Base-by-base conservation (phyloP, 306 rosid genomes). In the Senna tora region DNA sequence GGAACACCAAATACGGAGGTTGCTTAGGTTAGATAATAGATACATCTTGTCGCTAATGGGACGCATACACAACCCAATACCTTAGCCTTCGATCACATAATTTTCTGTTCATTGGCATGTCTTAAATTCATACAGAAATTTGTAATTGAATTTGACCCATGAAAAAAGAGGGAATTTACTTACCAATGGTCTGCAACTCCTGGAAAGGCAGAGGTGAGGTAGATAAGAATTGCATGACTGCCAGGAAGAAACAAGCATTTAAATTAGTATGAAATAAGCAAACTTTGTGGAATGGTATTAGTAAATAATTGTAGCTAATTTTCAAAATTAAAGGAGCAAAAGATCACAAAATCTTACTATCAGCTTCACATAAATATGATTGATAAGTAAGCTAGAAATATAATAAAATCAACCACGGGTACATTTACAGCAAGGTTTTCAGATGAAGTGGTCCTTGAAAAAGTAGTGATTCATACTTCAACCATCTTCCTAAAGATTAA, bases 211-310 rank as follows among this genome's bases (percentile, higher is more conserved):
- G 85, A 81, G 77, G 91, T 80, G 21, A 93, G 86, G 73, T 90
- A 93, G 75, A 82, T 75, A 58, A 90, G 93, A 84, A 93, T 87
- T 45, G 98, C 96, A 78, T 93, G 98, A 71, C 96, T 93, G 91
- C 82, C 73, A 69, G 56, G 19, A 71, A 41, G 62, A 84, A 73
- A 67, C 32, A 15, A 62, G 75, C 17, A 19, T 30, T 34, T n/a
- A 20, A 0, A 28, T 58, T n/a, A 60, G 45, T 17, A 47, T 5
- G 0, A 61, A 38, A 33, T 19, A 43, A 46, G 14, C 49, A 8
- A 33, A 15, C 1, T 32, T 13, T 13, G 25, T 17, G 25, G 4
- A 36, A 61, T 9, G 55, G 43, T 17, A 36, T 55, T 22, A 19
- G 32, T 55, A 9, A 49, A 57, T 12, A 67, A 41, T 4, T 17